Conservation (phyloP, 768 basidiomycete species). For the Phylloporus sp. region DNA sequence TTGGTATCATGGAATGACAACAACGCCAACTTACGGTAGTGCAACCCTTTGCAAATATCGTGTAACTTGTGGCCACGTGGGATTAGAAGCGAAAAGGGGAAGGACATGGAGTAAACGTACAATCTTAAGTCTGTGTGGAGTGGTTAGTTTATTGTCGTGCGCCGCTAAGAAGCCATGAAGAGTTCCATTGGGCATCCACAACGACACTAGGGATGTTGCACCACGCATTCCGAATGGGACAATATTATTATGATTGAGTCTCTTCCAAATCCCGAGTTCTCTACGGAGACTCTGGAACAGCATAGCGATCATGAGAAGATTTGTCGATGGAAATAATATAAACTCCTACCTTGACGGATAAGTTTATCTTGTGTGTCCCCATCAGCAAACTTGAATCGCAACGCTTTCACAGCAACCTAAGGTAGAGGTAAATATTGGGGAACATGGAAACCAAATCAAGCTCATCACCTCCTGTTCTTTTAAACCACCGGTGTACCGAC, state of each 20-base stretch:
- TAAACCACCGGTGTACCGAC: background rate
- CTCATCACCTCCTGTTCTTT: background rate
- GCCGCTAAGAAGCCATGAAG: slow-evolving; percentile 17
- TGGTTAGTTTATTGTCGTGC: background rate
- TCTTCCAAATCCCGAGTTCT: slow-evolving; percentile 12
- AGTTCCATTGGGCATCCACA: slow-evolving; percentile 27
- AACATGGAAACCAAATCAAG: background rate
- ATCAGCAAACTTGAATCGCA: background rate
- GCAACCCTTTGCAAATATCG: slow-evolving; percentile 11
- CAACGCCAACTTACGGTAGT: slow-evolving; percentile 4
- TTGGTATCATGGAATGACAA: background rate
- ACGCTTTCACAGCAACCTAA: slow-evolving; percentile 7
- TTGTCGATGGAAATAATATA: background rate
- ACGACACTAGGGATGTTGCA: slow-evolving; percentile 22
- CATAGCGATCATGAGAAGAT: background rate
- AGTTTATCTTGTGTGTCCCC: background rate
- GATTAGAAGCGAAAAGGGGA: slow-evolving; percentile 16
- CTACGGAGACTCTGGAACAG: background rate
- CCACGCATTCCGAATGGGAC: slow-evolving; percentile 8
- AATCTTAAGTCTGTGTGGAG: slow-evolving; percentile 1
- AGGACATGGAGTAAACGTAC: slow-evolving; percentile 15
- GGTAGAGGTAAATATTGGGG: too few relatives aligned
- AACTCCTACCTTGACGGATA: background rate
- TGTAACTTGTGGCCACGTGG: slow-evolving; percentile 5
- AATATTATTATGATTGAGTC: slow-evolving; percentile 3